These are phyloP conservation scores for Hansenula sp. DNA, from an alignment of 1,139 yeast species.

Conservation along the genomic window DNA sequence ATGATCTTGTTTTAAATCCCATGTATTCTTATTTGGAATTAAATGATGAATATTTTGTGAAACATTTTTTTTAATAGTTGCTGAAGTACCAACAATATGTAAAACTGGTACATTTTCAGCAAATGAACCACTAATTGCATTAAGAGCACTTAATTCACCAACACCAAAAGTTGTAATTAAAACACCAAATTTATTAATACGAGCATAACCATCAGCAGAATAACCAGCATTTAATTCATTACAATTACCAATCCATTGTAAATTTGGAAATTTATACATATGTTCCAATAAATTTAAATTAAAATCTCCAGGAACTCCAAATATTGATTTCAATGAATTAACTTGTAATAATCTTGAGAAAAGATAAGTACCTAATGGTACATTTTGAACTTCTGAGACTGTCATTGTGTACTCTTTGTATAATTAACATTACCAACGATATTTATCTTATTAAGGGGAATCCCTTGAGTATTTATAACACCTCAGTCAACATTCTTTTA, in stretches of 20 bases:
- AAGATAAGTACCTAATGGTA: not conserved
- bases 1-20: conserved; percentile 49
- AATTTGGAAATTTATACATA: conserved; percentile 47
- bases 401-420: too few species aligned
- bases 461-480: too few species aligned
- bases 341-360: conserved; percentile 17
- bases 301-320: conserved; percentile 68
- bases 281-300: conserved; percentile 60
- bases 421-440: too few species aligned
- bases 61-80: conserved; percentile 50
- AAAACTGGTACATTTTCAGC: conserved; percentile 36
- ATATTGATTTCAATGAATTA: conserved; percentile 46
- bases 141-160: conserved; percentile 7
- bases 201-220: conserved; percentile 71
- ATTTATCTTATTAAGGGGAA: too few species aligned
- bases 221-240: conserved; percentile 61
- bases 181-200: conserved; percentile 31
- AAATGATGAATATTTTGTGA: conserved; percentile 50
- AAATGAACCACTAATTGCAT: conserved; percentile 6
- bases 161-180: conserved; percentile 31
- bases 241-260: conserved; percentile 52
- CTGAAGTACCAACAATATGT: conserved; percentile 34
- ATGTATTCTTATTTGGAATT: conserved; percentile 49
- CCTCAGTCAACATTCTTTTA: too few species aligned
- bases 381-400: too few species aligned